These are phyloP conservation scores for Trichophyton schoenleinii DNA, from an alignment of 2,329 filamentous ascomycete genomes.

Conservation along the genomic window DNA sequence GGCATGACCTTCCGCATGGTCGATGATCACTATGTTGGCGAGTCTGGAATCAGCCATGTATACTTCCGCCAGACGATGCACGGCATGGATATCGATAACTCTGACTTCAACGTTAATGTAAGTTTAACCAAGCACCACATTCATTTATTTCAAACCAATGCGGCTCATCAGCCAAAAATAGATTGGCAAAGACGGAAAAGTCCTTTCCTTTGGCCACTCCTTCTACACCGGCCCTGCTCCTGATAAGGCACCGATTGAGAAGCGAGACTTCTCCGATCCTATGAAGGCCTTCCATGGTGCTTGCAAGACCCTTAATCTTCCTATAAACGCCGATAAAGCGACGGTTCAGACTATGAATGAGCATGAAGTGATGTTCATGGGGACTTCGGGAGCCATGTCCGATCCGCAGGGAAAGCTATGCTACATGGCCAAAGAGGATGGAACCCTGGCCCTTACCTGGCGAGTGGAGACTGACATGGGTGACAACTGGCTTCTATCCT, in stretches of 20 bases:
- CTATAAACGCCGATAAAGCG: constrained; percentile 8
- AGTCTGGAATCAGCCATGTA: constrained; percentile 10
- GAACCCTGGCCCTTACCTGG: constrained; percentile 10
- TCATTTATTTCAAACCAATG: not conserved
- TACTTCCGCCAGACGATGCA: constrained; percentile 11
- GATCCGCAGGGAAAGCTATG: constrained; percentile 9
- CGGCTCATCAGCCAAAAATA: not conserved
- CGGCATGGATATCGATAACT: constrained; percentile 11
- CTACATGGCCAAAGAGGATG: constrained; percentile 10
- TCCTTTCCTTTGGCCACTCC: constrained; percentile 11
- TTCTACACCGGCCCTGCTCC: constrained; percentile 10
- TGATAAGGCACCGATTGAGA: constrained; percentile 5
- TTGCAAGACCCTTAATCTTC: constrained; percentile 7
- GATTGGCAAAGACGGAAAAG: constrained; percentile 9
- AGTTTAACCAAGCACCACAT: not conserved
- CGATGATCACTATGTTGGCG: constrained; percentile 11
- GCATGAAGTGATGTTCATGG: constrained; percentile 9
- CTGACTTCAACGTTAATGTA: constrained; percentile 13
- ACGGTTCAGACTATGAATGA: constrained; percentile 6
- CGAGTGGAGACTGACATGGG: constrained; percentile 11
- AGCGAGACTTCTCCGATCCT: constrained; percentile 8
- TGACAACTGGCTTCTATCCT: constrained; percentile 13
- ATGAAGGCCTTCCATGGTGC: constrained; percentile 9
- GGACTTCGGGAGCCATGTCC: constrained; percentile 10
- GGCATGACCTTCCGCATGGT: constrained; percentile 8